Evolutionary conservation across 2,329 filamentous ascomycete species (phyloP).

Genomic region (Clonostachys rhizophaga): DNA sequence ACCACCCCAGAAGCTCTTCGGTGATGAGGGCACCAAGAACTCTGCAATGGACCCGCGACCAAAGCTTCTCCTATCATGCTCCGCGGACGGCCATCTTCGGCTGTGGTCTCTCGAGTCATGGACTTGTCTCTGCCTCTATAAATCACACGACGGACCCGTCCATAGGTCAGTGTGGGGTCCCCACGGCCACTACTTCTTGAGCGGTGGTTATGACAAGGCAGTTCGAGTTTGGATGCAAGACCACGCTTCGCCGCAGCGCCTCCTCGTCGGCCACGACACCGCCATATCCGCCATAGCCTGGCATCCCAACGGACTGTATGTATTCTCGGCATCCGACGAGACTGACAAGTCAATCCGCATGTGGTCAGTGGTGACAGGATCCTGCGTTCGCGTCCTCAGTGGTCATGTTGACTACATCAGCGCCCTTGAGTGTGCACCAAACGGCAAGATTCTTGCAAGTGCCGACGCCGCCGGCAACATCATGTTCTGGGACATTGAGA

Average conservation of each 20-base stretch:
- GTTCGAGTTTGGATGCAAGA: slow-evolving; percentile 91
- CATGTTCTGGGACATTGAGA: slow-evolving; percentile 89
- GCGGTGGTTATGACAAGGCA: slow-evolving; percentile 82
- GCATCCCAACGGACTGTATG: slow-evolving; percentile 90
- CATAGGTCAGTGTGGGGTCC: slow-evolving; percentile 89
- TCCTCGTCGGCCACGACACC: slow-evolving; percentile 89
- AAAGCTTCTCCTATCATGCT: slow-evolving; percentile 80
- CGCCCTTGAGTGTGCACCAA: slow-evolving; percentile 77
- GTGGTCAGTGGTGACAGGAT: slow-evolving; percentile 90
- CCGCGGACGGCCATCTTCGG: slow-evolving; percentile 81
- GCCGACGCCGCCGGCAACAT: slow-evolving; percentile 88
- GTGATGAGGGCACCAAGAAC: slow-evolving; percentile 35
- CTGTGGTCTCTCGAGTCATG: slow-evolving; percentile 92
- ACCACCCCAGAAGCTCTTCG: slow-evolving; percentile 42
- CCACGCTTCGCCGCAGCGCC: slow-evolving; percentile 80
- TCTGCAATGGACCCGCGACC: slow-evolving; percentile 46
- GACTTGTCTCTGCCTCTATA: slow-evolving; percentile 91
- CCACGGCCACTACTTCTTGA: slow-evolving; percentile 91
- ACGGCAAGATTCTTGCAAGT: slow-evolving; percentile 86
- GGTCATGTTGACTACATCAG: slow-evolving; percentile 88
- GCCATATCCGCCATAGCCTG: slow-evolving; percentile 89
- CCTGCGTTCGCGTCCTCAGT: slow-evolving; percentile 85
- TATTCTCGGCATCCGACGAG: slow-evolving; percentile 87
- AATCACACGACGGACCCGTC: slow-evolving; percentile 84
- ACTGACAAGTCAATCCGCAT: slow-evolving; percentile 88